phyloP scores from a whole-genome alignment of 164 flowering plant species.

The Cinnamomum chago region DNA sequence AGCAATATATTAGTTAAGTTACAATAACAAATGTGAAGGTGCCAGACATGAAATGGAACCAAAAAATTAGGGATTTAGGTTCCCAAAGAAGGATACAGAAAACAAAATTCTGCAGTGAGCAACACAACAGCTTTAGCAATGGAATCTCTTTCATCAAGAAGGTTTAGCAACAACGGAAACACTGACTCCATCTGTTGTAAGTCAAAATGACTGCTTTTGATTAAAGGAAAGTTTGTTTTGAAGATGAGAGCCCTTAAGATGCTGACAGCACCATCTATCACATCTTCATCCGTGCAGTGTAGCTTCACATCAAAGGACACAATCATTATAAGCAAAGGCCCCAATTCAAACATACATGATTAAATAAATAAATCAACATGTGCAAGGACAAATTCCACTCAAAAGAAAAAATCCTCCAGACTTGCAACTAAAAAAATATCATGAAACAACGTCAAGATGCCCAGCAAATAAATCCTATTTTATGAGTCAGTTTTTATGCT shows the following conservation, averaged over 20 bases:
- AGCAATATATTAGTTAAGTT: conserved; percentile 17
- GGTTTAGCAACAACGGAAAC: conserved; percentile 47
- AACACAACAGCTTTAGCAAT: conserved; percentile 62
- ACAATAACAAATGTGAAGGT: conserved; percentile 1
- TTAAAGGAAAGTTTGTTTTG: conserved; percentile 22
- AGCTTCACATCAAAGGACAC: conserved; percentile 37
- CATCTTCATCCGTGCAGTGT: conserved; percentile 55
- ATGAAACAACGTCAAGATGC: neutral
- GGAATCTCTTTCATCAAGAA: conserved; percentile 74
- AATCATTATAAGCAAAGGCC: neutral
- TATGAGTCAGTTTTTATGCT: neutral
- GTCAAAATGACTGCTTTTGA: conserved; percentile 29
- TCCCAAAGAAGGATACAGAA: conserved; percentile 33
- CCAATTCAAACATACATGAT: neutral
- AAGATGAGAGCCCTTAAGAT: conserved; percentile 57
- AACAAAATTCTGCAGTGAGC: conserved; percentile 71
- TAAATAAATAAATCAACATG: neutral
- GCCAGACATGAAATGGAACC: neutral
- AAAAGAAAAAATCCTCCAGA: neutral
- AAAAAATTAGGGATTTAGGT: neutral
- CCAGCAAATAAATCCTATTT: neutral
- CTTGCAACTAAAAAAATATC: neutral
- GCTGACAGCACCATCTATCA: conserved; percentile 47
- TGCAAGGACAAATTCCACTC: neutral
- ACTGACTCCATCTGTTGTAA: conserved; percentile 38